Evolutionary conservation across 805 yeast genomes (phyloP).

Genomic region (Ogataea pignaliae): DNA sequence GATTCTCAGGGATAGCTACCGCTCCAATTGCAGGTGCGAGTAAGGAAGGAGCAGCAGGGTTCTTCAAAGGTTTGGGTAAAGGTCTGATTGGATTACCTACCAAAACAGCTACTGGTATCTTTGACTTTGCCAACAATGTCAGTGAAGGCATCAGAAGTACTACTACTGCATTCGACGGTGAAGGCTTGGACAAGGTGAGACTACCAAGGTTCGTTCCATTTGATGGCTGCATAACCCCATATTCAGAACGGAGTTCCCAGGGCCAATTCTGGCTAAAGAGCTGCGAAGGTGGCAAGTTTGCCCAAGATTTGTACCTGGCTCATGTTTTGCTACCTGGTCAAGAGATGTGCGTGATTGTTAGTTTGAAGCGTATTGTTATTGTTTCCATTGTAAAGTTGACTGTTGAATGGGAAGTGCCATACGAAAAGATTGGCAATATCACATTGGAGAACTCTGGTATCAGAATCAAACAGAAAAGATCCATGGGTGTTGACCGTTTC

Average conservation of each 20-base stretch:
- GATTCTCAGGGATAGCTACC: conserved; percentile 82
- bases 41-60: conserved; percentile 87
- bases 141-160: conserved; percentile 93
- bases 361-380: conserved; percentile 65
- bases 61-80: conserved; percentile 88
- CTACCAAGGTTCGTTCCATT: conserved; percentile 72
- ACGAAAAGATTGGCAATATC: conserved; percentile 62
- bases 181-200: conserved; percentile 72
- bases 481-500: conserved; percentile 43
- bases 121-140: conserved; percentile 87
- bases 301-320: conserved; percentile 73
- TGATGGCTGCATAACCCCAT: conserved; percentile 73
- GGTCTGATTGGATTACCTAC: conserved; percentile 97
- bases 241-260: conserved; percentile 76
- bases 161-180: conserved; percentile 82
- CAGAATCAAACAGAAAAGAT: conserved; percentile 48
- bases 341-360: conserved; percentile 71
- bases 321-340: conserved; percentile 81
- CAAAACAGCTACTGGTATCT: conserved; percentile 90
- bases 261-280: conserved; percentile 92
- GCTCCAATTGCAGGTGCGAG: conserved; percentile 90
- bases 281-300: conserved; percentile 74
- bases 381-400: conserved; percentile 57
- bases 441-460: conserved; percentile 79
- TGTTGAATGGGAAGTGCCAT: conserved; percentile 68